These are phyloP conservation scores for Tubosaeta sp. DNA, from an alignment of 768 basidiomycete genomes.

Conservation along the genomic window DNA sequence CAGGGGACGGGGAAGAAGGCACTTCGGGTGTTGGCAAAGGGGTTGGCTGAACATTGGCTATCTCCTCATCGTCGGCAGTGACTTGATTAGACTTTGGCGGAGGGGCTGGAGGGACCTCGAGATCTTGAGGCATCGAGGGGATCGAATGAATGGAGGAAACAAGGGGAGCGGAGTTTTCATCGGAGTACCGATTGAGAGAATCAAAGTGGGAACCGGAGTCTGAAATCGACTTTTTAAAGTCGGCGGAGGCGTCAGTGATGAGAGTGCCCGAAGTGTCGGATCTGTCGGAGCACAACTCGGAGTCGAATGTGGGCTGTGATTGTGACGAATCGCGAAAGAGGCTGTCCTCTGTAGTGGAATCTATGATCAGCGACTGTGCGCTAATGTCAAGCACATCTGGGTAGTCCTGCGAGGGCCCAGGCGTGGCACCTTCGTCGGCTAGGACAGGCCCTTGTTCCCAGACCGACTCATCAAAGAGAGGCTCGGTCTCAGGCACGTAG, in stretches of 20 bases:
- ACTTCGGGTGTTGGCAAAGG: conserved; percentile 37
- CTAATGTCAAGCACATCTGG: conserved; percentile 23
- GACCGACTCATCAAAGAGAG: background rate
- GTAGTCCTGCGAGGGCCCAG: background rate
- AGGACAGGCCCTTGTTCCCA: background rate
- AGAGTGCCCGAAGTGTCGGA: conserved; percentile 24
- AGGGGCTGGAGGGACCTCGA: conserved; percentile 4
- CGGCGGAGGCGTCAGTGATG: conserved; percentile 3
- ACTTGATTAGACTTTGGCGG: conserved; percentile 7
- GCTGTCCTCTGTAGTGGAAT: background rate
- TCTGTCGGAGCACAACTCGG: conserved; percentile 7
- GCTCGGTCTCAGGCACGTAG: background rate
- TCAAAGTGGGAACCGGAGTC: conserved; percentile 8
- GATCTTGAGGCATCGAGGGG: background rate
- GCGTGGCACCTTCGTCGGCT: background rate
- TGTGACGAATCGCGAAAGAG: conserved; percentile 4
- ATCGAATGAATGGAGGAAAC: conserved; percentile 3
- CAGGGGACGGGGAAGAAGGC: conserved; percentile 18
- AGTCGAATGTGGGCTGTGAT: conserved; percentile 4
- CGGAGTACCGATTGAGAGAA: conserved; percentile 10
- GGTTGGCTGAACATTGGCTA: conserved; percentile 36
- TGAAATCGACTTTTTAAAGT: conserved; percentile 6
- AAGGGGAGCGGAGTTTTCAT: background rate
- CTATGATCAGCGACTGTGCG: conserved; percentile 1
- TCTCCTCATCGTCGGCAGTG: conserved; percentile 36